Conservation (phyloP, 129 eudicot species). For the Arctium minus region DNA sequence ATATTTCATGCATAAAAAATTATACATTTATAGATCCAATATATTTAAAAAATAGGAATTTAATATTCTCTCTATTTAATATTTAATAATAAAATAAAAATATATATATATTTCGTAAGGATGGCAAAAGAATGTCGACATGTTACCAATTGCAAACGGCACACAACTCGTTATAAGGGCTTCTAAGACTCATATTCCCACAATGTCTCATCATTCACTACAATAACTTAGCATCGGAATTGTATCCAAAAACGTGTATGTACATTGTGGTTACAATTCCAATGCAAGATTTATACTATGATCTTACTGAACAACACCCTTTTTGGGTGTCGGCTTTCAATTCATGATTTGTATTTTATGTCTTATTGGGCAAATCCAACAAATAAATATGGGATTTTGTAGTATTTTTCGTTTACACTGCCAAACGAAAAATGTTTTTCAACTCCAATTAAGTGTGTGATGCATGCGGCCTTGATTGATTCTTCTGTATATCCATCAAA, state of each 20-base stretch:
- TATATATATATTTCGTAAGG: not conserved
- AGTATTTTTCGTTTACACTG: not conserved
- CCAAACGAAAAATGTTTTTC: not conserved
- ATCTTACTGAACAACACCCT: not conserved
- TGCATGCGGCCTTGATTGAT: not conserved
- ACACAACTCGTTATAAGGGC: conserved; percentile 6
- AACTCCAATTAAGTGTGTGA: not conserved
- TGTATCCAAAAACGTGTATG: not conserved
- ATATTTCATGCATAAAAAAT: too few species aligned
- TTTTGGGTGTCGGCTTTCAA: not conserved
- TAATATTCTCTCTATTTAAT: not conserved
- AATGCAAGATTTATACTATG: not conserved
- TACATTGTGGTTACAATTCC: not conserved
- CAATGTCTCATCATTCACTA: not conserved
- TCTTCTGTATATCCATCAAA: not conserved
- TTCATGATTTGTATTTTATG: not conserved
- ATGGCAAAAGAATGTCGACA: conserved; percentile 36
- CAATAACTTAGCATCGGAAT: not conserved
- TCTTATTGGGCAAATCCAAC: not conserved
- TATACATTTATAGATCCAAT: not conserved
- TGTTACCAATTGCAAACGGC: conserved; percentile 9
- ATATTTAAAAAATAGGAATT: not conserved
- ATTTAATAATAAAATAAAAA: not conserved
- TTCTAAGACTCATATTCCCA: not conserved
- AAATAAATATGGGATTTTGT: not conserved